Evolutionary conservation across 2,329 filamentous ascomycete species (phyloP), one percentile per base, ranked within the genome.

Genomic region (Immersiporthe knoxdaviesiana): DNA sequence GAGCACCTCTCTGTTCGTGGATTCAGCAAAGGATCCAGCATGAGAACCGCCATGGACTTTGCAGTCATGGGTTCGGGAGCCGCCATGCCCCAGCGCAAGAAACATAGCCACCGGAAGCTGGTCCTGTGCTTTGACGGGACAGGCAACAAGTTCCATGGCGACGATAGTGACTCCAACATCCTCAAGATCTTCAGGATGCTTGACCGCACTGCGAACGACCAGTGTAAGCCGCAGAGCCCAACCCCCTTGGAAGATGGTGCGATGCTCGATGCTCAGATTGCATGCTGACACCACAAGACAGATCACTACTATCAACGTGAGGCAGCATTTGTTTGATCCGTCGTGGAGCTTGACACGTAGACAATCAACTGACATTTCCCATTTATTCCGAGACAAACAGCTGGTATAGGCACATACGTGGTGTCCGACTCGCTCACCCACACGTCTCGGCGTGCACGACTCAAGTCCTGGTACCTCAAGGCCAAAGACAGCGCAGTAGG

Each of bases 401-500:
- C 88, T 16, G 90, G 91, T 11, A 93, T 93, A 72, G 91, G 91
- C 18, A 93, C 91, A 0, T 93, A 93, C 74, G 85, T 92, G 39
- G 84, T 89, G 1, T 88, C 88, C 0, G 84, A 81, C 14, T 87
- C 84, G 11, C 80, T 91, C 58, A 86, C 85, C 1, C 86, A 88
- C 72, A 90, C 86, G 0, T 84, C 87, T 14, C 74, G 83, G 0
- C 77, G 84, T 30, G 85, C 88, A 8, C 85, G 88, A 18, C 74
- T 92, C 68, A 85, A 85, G 71, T 90, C 88, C 11, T 92, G 89
- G 87, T 91, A 90, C 75, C 80, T 84, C 58, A 92, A 92, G 74
- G 89, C 91, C 70, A 93, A 93, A 73, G 92, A 96, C 77, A 92
- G 91, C 3, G 92, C 92, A 12, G 79, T 97, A 70, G 93, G 93